Percentiles rank a stretch among this genome's conserved stretches.
Conservation (phyloP, 495 filamentous ascomycete species). For the Collariella sp. region DNA sequence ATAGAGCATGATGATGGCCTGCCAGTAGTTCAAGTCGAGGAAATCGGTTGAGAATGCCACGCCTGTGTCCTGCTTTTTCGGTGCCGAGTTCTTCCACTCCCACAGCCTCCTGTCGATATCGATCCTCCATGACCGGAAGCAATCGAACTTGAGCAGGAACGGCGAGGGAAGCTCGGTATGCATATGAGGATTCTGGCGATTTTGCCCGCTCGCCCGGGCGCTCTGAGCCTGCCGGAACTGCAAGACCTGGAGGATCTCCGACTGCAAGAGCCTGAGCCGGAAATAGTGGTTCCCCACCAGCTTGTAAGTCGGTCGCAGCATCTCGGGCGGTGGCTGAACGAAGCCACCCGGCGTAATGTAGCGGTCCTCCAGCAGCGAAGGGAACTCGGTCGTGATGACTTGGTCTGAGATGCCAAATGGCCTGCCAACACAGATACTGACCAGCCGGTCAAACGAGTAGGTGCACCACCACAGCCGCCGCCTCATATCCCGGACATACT, state of each 20-base stretch:
- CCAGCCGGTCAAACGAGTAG: conserved; percentile 87
- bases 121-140: conserved; percentile 78
- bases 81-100: conserved; percentile 81
- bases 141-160: conserved; percentile 74
- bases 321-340: conserved; percentile 39
- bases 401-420: conserved; percentile 92
- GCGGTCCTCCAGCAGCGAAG: conserved; percentile 74
- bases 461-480: conserved; percentile 94
- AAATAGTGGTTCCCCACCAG: conserved; percentile 86
- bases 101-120: conserved; percentile 77
- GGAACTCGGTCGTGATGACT: conserved; percentile 89
- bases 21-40: conserved; percentile 93
- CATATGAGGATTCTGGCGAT: conserved; percentile 59
- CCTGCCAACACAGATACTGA: conserved; percentile 83
- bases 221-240: conserved; percentile 77
- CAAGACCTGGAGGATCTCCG: conserved; percentile 88
- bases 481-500: conserved; percentile 82
- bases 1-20: conserved; percentile 95
- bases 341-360: conserved; percentile 86
- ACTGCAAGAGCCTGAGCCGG: conserved; percentile 82
- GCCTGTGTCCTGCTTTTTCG: conserved; percentile 66
- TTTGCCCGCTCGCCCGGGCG: conserved; percentile 48
- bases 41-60: conserved; percentile 82
- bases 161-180: conserved; percentile 72
- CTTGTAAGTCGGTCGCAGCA: conserved; percentile 67